Evolutionary conservation across 1,139 yeast genomes (phyloP).

Genomic region (Meyerozyma guilliermondii): DNA sequence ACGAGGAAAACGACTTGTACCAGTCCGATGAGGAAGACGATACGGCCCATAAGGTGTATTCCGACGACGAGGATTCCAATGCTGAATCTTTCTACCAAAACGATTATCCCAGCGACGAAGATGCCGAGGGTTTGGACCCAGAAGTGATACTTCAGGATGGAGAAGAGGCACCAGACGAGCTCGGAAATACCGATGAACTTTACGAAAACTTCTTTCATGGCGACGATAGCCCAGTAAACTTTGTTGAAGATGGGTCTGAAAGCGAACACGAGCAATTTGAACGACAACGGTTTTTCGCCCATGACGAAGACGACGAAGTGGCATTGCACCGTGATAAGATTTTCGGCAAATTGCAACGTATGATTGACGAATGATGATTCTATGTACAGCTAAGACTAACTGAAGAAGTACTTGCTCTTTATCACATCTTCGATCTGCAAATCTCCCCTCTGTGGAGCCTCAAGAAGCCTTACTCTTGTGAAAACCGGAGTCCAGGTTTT

Average conservation of each 20-base stretch:
- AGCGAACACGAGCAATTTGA: slow-evolving; percentile 6
- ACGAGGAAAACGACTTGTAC: slow-evolving; percentile 47
- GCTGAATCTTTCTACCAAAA: slow-evolving; percentile 90
- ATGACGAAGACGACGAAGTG: slow-evolving; percentile 53
- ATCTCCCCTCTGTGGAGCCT: slow-evolving; percentile 28
- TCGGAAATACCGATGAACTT: slow-evolving; percentile 11
- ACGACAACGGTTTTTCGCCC: slow-evolving; percentile 47
- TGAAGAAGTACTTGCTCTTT: slow-evolving; percentile 32
- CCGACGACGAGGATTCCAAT: slow-evolving; percentile 42
- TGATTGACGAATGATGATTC: slow-evolving; percentile 25
- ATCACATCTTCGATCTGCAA: slow-evolving; percentile 29
- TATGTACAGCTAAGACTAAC: slow-evolving; percentile 16
- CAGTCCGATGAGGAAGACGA: slow-evolving; percentile 47
- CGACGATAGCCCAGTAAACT: slow-evolving; percentile 5
- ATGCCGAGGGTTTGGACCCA: slow-evolving; percentile 39
- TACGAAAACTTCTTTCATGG: slow-evolving; percentile 2
- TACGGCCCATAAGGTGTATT: slow-evolving; percentile 24
- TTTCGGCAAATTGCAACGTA: slow-evolving; percentile 49
- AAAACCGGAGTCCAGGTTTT: slow-evolving; percentile 14
- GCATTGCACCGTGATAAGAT: slow-evolving; percentile 62
- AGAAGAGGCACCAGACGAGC: slow-evolving; percentile 10
- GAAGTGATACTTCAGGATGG: slow-evolving; percentile 13
- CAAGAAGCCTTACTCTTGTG: slow-evolving; percentile 20
- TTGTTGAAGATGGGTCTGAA: slow-evolving; percentile 28
- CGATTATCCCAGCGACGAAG: slow-evolving; percentile 94